Percentiles rank a stretch among this genome's conserved stretches.
Conservation (phyloP, 2,329 filamentous ascomycete genomes). For the Magnaporthiopsis rhizophila region DNA sequence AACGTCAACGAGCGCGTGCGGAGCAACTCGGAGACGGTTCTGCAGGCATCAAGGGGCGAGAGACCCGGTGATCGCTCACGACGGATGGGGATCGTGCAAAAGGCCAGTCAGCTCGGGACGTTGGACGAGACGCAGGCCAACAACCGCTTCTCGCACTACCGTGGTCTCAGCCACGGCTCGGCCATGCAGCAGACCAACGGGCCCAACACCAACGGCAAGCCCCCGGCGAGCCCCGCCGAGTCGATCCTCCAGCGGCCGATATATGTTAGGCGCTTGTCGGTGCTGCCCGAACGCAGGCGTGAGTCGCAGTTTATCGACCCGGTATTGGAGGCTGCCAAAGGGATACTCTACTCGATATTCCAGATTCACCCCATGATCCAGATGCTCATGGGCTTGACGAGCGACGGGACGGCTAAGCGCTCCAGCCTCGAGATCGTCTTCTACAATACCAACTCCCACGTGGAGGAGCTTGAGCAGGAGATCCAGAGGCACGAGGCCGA, state of each 20-base stretch:
- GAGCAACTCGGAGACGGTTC: constrained; percentile 55
- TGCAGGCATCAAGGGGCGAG: constrained; percentile 41
- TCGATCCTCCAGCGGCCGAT: constrained; percentile 49
- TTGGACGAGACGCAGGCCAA: constrained; percentile 55
- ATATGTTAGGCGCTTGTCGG: constrained; percentile 55
- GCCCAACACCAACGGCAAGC: constrained; percentile 28
- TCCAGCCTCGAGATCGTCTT: constrained; percentile 60
- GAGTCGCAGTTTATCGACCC: constrained; percentile 55
- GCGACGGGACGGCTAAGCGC: constrained; percentile 50
- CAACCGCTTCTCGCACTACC: constrained; percentile 59
- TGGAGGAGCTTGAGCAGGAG: constrained; percentile 57
- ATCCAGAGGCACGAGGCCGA: constrained; percentile 54
- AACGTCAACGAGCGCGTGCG: constrained; percentile 60
- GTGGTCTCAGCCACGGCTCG: constrained; percentile 60
- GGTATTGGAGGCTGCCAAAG: constrained; percentile 56
- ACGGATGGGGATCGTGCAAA: constrained; percentile 58
- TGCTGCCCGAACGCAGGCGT: constrained; percentile 54
- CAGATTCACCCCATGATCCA: constrained; percentile 63
- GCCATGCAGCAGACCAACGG: constrained; percentile 51
- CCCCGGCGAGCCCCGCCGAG: constrained; percentile 53
- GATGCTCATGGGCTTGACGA: constrained; percentile 53
- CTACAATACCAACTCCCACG: constrained; percentile 59
- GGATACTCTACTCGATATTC: constrained; percentile 58
- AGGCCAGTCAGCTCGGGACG: constrained; percentile 51
- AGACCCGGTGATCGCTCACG: constrained; percentile 34